Evolutionary conservation across 177 flowering plant genomes (phyloP).

Genomic region (Vitis hybrid): DNA sequence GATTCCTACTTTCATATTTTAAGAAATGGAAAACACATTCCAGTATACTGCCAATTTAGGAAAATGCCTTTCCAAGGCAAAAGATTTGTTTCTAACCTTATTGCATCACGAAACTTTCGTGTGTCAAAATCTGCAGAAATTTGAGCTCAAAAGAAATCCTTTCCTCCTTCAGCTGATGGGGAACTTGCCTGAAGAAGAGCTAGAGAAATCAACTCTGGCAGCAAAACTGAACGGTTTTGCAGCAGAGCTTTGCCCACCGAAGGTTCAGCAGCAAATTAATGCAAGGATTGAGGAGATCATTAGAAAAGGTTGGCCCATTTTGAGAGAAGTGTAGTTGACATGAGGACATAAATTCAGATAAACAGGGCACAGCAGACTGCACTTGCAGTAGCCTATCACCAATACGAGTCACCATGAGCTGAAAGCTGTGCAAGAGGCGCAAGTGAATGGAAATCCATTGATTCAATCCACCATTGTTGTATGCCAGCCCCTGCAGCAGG

Average conservation of each 20-base stretch:
- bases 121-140: conserved; percentile 56
- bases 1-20: not conserved
- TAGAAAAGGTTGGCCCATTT: conserved; percentile 84
- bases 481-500: not conserved
- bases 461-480: not conserved
- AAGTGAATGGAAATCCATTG: too few relatives aligned
- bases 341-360: not conserved
- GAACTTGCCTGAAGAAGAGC: conserved; percentile 82
- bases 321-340: conserved; percentile 55
- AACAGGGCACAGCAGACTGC: not conserved
- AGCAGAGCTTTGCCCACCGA: conserved; percentile 84
- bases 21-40: not conserved
- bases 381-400: not conserved
- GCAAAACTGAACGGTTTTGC: conserved; percentile 85
- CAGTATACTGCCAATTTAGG: not conserved
- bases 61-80: not conserved
- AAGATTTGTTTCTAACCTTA: not conserved
- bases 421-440: not conserved
- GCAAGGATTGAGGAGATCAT: conserved; percentile 69
- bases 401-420: not conserved
- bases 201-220: conserved; percentile 65
- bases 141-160: conserved; percentile 78
- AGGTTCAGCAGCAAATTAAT: conserved; percentile 61
- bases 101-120: not conserved
- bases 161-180: conserved; percentile 91